Evolutionary conservation across 352 stramenopile species (phyloP), one percentile per base, ranked within the genome.

Genomic region (Phytophthora pseudosyringae): DNA sequence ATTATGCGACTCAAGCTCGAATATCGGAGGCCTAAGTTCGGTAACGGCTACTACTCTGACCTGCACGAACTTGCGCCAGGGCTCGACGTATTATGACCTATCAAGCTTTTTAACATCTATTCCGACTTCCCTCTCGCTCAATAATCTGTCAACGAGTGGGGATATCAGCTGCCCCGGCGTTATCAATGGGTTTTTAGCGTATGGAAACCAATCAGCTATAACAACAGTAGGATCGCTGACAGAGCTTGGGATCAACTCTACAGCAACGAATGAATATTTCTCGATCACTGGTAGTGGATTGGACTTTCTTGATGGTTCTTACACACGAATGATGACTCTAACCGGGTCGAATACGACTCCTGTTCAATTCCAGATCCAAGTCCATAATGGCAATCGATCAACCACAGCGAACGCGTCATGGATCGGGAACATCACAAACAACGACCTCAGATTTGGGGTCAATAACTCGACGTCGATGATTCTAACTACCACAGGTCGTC

Each of bases 191-290:
- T 52, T 64, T 58, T 50, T 64, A 32, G 38, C 57, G 0, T 58
- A 51, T 57, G 46, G 46, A 12, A 58, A 64, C 12, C 35, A 64
- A 52, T n/a, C 45, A 32, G 2, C 3, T 39, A 64, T 64, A 47
- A 64, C 57, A 51, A 64, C 46, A n/a, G 57, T 64, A 52, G 46
- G 57, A 35, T 10, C 0, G 0, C 51, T 59, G n/a, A 59, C 51
- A 33, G 56, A 64, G 35, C 38, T 58, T 11, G 57, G 57, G 0
- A 57, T 58, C 13, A 45, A 64, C 29, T 58, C 57, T 9, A 57
- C 57, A 39, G 2, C 57, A 39, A 52, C 57, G 18, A 57, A 51
- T 57, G 57, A 64, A 6, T 64, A 64, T 33, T 57, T 64, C 12
- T 51, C 46, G 28, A 64, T 64, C 12, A 64, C 36, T 39, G 46